Evolutionary conservation across 2,329 filamentous ascomycete species (phyloP), one percentile per base, ranked within the genome.

Genomic region (Ophiostoma perfectum): DNA sequence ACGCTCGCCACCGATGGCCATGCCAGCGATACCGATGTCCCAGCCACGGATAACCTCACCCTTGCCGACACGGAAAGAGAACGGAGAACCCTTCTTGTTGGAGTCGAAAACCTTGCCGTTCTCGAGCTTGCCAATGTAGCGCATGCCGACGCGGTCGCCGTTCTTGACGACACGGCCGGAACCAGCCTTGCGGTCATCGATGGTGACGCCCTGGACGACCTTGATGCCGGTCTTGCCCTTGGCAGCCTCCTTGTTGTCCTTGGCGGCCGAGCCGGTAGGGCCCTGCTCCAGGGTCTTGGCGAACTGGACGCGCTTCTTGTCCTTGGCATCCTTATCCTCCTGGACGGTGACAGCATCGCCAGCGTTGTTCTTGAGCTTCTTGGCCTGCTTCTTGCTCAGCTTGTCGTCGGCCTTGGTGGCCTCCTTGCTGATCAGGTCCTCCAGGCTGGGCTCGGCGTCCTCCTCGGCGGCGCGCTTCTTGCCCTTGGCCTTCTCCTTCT

Each of bases 301-400:
- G 78, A 99, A 99, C 80, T 97, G 92, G 71, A 99, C 95, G 84
- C 97, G 98, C 88, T 97, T 97, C 79, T 91, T 90, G 69, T 83
- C 82, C 84, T 87, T 87, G 70, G 86, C 81, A 78, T 88, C 88
- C 73, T 85, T 81, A 73, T 85, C 81, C 74, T 89, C 86, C 74
- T 89, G 86, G 62, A 82, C 81, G 70, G 82, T 80, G 70, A 90
- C 87, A 70, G 95, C 89, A 78, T 97, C 90, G 73, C 94, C 95
- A 78, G 96, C 92, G 85, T 98, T 98, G 86, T 97, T 97, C 88
- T 96, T 96, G 73, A 94, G 86, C 86, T 97, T 97, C 90, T 99
- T 98, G 75, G 90, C 86, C 80, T 98, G 92, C 84, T 97, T 97
- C 86, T 97, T 97, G 86, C 88, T 93, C 72, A 93, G 85, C 83